Conservation (phyloP, 2,329 filamentous ascomycete genomes). For the Amauroascus niger region DNA sequence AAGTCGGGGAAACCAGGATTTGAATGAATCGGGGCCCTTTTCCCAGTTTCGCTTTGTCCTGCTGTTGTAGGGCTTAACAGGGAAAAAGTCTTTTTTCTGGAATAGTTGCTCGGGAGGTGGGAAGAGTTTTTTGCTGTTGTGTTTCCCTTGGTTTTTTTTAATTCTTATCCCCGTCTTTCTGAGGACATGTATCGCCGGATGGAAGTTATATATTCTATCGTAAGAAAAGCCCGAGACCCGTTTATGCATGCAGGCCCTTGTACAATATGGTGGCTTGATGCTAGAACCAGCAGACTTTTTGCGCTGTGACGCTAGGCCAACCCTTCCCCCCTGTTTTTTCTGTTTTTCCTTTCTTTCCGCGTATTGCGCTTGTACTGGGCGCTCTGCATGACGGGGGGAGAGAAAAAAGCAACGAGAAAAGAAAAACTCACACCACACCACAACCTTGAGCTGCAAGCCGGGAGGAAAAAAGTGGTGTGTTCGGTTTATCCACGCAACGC, state of each 20-base stretch:
- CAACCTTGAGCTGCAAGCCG: too few species aligned
- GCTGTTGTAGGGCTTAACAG: too few species aligned
- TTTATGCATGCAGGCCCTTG: background rate
- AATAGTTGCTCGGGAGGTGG: background rate
- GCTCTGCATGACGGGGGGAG: background rate
- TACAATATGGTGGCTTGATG: background rate
- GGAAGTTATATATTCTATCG: background rate
- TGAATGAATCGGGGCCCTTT: constrained; percentile 5
- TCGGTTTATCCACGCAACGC: background rate
- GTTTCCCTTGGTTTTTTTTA: background rate
- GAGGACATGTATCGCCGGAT: background rate
- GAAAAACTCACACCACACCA: too few species aligned
- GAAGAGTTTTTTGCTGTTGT: background rate
- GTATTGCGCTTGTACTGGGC: constrained; percentile 1
- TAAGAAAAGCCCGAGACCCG: background rate
- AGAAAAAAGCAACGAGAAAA: background rate
- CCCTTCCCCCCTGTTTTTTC: background rate
- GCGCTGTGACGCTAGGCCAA: background rate
- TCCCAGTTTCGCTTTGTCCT: background rate
- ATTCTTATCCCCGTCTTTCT: background rate
- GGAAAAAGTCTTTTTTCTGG: too few species aligned
- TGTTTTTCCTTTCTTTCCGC: too few species aligned
- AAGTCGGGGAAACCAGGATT: background rate
- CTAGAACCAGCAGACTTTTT: background rate
- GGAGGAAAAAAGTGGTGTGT: background rate